These are phyloP conservation scores for Pseudomassariella vexata DNA, from an alignment of 2,329 filamentous ascomycete genomes.

Conservation along the genomic window DNA sequence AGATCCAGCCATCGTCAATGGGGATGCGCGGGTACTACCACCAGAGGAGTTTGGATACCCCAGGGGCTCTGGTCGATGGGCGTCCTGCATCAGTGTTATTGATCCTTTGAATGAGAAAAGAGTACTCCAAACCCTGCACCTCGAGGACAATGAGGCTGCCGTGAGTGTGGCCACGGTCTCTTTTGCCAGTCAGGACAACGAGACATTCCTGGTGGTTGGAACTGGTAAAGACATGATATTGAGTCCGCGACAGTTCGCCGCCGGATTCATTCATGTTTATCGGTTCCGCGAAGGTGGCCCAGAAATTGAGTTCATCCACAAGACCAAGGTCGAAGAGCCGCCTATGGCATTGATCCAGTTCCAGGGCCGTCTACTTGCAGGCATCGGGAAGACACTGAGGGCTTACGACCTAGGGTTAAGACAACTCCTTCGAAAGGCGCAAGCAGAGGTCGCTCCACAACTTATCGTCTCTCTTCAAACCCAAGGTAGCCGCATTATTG, in stretches of 20 bases:
- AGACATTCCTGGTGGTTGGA: conserved; percentile 88
- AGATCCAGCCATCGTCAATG: conserved; percentile 65
- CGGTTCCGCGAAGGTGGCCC: conserved; percentile 82
- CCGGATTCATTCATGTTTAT: conserved; percentile 89
- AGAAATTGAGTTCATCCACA: conserved; percentile 90
- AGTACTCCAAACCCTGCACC: conserved; percentile 71
- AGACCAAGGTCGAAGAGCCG: conserved; percentile 86
- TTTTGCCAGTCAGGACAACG: conserved; percentile 83
- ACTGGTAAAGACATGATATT: conserved; percentile 86
- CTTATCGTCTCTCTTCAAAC: conserved; percentile 86
- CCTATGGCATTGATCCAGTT: conserved; percentile 88
- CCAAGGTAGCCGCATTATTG: conserved; percentile 84
- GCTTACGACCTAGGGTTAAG: conserved; percentile 92
- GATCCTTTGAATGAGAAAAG: conserved; percentile 73
- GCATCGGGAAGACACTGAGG: conserved; percentile 73
- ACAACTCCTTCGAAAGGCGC: conserved; percentile 86
- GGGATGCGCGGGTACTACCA: conserved; percentile 64
- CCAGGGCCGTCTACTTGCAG: conserved; percentile 83
- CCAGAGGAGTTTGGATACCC: conserved; percentile 87
- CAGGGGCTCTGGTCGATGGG: conserved; percentile 79
- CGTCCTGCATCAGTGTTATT: conserved; percentile 88
- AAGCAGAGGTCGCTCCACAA: conserved; percentile 71
- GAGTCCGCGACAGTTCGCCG: conserved; percentile 67
- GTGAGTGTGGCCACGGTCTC: conserved; percentile 79
- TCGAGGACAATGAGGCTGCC: conserved; percentile 87